Evolutionary conservation across 139 green algal genomes (phyloP), one percentile per base, ranked within the genome.

Genomic region (Chlamydomonas sp.): DNA sequence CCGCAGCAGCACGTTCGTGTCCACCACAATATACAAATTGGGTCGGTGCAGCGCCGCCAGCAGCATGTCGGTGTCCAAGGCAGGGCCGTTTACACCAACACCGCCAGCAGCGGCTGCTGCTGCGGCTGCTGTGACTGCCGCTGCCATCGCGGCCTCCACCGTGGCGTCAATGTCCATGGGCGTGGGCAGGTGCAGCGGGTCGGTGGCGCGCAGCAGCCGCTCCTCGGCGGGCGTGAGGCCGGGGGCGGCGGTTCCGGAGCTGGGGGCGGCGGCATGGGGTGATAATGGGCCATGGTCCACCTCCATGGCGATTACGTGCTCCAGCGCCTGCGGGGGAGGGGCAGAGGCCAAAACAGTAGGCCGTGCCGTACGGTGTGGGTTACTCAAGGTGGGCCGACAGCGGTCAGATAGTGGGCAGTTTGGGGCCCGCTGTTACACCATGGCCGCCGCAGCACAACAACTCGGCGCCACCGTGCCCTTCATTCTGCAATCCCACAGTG

Each of bases 1-100:
- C 10, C 60, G 72, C 82, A 86, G 82, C 61, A 86, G 60, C 67
- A 79, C 82, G 60, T 86, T 86, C n/a, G 82, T 86, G 75, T 86
- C 82, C 2, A 86, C 4, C 60, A 86, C 82, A 10, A 86, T n/a
- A 62, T 86, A 78, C 60, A 86, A 49, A 49, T 49, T 49, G 31
- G 31, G 31, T 49, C 31, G 31, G 31, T 49, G 31, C 31, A 49
- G 31, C 31, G 31, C 31, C 31, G 31, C 31, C 31, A 49, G 31
- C 31, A 49, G 31, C 31, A 49, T 49, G 31, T 49, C 31, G 31
- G 31, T 49, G 31, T 49, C 31, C 31, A 49, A 49, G 31, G 31
- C 31, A 49, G 31, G 31, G 31, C 31, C 31, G 31, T 49, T 49
- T 49, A 49, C 31, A 49, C 31, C 31, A 49, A 49, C 31, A 49